phyloP scores from a whole-genome alignment of 768 basidiomycete genomes.

The Vararia minispora region DNA sequence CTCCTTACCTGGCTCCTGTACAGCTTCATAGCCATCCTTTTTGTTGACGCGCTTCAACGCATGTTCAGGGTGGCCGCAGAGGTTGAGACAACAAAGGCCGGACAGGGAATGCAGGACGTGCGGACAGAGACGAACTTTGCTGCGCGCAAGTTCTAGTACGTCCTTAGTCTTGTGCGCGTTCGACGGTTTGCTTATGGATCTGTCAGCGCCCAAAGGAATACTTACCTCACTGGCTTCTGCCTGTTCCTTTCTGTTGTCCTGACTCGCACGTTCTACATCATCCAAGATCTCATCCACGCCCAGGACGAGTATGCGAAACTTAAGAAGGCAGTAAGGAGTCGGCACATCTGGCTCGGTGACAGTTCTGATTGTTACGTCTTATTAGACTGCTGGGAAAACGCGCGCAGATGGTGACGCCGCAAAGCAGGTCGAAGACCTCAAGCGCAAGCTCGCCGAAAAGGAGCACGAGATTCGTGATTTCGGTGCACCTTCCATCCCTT shows the following conservation, averaged over 20 bases:
- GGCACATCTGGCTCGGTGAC: too few species aligned
- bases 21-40: conserved; percentile 79
- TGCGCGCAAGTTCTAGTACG: conserved; percentile 89
- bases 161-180: conserved; percentile 9
- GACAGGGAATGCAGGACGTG: conserved; percentile 41
- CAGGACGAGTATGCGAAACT: conserved; percentile 83
- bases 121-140: conserved; percentile 82
- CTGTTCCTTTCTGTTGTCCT: conserved; percentile 94
- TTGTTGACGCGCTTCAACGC: conserved; percentile 85
- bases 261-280: conserved; percentile 85
- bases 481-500: conserved; percentile 26
- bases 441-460: conserved; percentile 48
- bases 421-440: conserved; percentile 55
- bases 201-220: conserved; percentile 82
- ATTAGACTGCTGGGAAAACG: conserved; percentile 25
- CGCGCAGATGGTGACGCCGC: conserved; percentile 28
- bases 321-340: conserved; percentile 46
- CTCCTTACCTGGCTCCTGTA: neutral
- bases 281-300: conserved; percentile 81
- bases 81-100: conserved; percentile 50
- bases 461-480: conserved; percentile 56
- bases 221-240: conserved; percentile 87
- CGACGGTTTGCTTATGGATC: too few species aligned
- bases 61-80: conserved; percentile 79
- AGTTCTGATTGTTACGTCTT: neutral